Evolutionary conservation across 2,329 filamentous ascomycete species (phyloP).

Genomic region (Beauveria medogensis): DNA sequence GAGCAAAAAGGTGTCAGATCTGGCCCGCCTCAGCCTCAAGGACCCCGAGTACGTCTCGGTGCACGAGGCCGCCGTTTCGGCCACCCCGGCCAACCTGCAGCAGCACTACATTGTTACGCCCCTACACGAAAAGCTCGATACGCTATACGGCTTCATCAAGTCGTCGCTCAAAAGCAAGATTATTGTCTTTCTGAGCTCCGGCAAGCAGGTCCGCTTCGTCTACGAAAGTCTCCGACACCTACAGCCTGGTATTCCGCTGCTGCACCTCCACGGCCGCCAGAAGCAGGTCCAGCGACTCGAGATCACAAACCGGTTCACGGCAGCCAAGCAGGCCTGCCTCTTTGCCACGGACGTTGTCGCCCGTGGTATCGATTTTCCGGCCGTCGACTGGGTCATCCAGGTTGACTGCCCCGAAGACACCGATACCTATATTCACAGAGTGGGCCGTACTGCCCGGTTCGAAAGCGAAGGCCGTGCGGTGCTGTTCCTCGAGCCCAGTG

Average conservation of each 20-base stretch:
- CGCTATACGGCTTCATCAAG: slow-evolving; percentile 85
- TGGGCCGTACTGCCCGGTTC: slow-evolving; percentile 90
- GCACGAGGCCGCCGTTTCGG: slow-evolving; percentile 70
- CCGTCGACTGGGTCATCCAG: slow-evolving; percentile 98
- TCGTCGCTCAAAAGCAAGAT: slow-evolving; percentile 90
- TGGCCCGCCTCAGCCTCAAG: slow-evolving; percentile 77
- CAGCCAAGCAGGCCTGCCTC: slow-evolving; percentile 74
- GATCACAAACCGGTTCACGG: slow-evolving; percentile 75
- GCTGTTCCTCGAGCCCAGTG: slow-evolving; percentile 83
- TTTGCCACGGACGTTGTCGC: slow-evolving; percentile 96
- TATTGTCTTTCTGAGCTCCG: slow-evolving; percentile 88
- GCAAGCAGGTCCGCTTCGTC: slow-evolving; percentile 92
- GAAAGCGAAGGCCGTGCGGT: slow-evolving; percentile 82
- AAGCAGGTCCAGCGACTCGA: slow-evolving; percentile 85
- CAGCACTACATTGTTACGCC: slow-evolving; percentile 89
- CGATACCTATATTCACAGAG: slow-evolving; percentile 95
- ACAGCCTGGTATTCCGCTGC: slow-evolving; percentile 84
- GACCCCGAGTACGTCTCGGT: slow-evolving; percentile 95
- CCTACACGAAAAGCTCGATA: slow-evolving; percentile 82
- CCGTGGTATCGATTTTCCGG: slow-evolving; percentile 87
- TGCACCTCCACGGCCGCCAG: slow-evolving; percentile 90
- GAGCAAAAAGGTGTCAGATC: slow-evolving; percentile 85
- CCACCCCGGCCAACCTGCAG: slow-evolving; percentile 76
- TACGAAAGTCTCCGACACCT: slow-evolving; percentile 90
- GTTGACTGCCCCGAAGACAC: slow-evolving; percentile 94